A percentile compares a stretch with the other conserved stretches of the same genome.
These are phyloP conservation scores for Rhodotorula toruloides DNA, from an alignment of 768 basidiomycete species.

Conservation along the genomic window DNA sequence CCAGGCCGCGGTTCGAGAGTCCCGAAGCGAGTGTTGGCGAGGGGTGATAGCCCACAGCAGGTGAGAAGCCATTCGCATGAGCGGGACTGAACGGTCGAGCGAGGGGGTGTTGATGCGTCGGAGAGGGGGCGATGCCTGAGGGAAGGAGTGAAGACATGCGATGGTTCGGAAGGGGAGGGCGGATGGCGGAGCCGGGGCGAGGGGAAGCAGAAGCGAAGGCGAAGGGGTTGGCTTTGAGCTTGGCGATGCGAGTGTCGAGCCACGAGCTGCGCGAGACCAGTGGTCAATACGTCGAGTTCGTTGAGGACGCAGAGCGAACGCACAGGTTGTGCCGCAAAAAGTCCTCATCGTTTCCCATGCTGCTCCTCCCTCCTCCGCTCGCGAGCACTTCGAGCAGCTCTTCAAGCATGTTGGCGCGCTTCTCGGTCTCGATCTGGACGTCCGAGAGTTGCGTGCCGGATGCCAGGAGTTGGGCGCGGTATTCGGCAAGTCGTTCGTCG, in stretches of 20 bases:
- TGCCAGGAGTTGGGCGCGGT: background rate
- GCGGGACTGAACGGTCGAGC: background rate
- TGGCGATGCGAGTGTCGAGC: background rate
- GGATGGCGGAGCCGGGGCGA: background rate
- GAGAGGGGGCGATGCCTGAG: background rate
- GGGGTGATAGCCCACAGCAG: background rate
- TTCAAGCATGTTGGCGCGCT: constrained; percentile 11
- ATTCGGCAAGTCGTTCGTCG: constrained; percentile 23
- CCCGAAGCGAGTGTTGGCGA: background rate
- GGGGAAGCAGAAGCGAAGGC: background rate
- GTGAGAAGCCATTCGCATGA: background rate
- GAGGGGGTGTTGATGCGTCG: background rate
- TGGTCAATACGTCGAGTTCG: background rate
- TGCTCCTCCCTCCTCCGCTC: background rate
- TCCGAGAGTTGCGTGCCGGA: background rate
- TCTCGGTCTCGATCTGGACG: constrained; percentile 27
- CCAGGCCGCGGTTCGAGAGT: background rate
- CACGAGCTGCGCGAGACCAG: background rate
- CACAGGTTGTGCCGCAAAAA: constrained; percentile 10
- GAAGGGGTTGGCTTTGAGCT: background rate
- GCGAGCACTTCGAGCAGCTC: constrained; percentile 17
- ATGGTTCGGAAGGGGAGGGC: constrained; percentile 1
- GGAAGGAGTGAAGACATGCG: constrained; percentile 4
- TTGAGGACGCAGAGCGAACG: background rate
- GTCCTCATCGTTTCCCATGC: constrained; percentile 22